Evolutionary conservation across 441 rosid species (phyloP).

Genomic region (Breynia disticha): DNA sequence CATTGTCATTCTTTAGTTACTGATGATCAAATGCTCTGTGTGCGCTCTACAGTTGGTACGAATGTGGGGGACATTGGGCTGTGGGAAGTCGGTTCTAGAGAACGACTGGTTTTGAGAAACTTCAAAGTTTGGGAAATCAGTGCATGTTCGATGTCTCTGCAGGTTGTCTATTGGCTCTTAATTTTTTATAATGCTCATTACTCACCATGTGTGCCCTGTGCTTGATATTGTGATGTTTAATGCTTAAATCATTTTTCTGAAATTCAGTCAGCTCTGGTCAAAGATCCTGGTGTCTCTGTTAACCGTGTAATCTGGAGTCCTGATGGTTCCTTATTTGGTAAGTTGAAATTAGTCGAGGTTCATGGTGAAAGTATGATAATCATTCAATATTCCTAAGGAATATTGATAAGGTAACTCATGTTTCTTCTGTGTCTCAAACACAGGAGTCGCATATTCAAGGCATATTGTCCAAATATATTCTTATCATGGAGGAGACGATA

Average conservation of each 20-base stretch:
- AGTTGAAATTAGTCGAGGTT: background rate
- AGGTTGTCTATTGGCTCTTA: no score
- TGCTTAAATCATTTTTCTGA: background rate
- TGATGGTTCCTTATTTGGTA: background rate
- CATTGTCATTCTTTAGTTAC: no score
- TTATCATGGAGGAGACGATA: background rate
- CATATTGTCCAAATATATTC: background rate
- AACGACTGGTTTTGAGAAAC: slow-evolving; percentile 18
- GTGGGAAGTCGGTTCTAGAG: slow-evolving; percentile 30
- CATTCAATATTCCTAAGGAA: no score
- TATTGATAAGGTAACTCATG: no score
- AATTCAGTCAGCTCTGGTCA: background rate
- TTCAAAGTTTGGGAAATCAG: slow-evolving; percentile 29
- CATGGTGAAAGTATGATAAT: background rate
- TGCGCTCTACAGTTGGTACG: slow-evolving; percentile 47
- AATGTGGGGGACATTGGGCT: slow-evolving; percentile 26
- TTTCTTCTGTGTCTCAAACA: no score
- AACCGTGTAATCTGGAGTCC: background rate
- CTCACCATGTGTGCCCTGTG: no score
- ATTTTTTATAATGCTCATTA: no score
- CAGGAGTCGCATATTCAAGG: background rate
- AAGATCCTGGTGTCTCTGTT: background rate
- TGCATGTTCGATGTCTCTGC: slow-evolving; percentile 21
- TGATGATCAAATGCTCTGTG: no score
- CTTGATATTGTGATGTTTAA: background rate